These are phyloP conservation scores for Hortaea werneckii DNA, from an alignment of 2,329 filamentous ascomycete genomes.

Conservation along the genomic window DNA sequence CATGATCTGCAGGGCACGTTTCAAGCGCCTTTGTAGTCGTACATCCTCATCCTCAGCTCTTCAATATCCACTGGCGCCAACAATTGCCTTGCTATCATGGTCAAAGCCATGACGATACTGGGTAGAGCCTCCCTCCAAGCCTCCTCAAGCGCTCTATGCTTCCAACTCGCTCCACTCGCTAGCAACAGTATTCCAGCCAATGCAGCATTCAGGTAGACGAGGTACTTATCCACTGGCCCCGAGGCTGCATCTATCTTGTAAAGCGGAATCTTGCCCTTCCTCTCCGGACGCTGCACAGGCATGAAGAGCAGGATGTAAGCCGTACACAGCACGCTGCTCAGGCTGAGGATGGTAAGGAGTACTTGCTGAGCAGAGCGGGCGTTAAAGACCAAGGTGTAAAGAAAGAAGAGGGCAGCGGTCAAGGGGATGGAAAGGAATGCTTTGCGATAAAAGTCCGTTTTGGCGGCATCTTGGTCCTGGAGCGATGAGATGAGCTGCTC, in stretches of 20 bases:
- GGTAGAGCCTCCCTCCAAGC: constrained; percentile 31
- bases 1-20: not conserved
- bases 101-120: constrained; percentile 48
- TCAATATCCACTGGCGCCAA: constrained; percentile 60
- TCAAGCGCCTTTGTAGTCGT: constrained; percentile 58
- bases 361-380: constrained; percentile 27
- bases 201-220: constrained; percentile 51
- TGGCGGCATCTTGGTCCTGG: constrained; percentile 39
- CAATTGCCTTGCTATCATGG: constrained; percentile 52
- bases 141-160: constrained; percentile 17
- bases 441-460: constrained; percentile 26
- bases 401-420: constrained; percentile 46
- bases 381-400: constrained; percentile 36
- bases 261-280: constrained; percentile 22
- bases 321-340: constrained; percentile 55
- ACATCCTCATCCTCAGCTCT: constrained; percentile 53
- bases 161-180: constrained; percentile 35
- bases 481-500: constrained; percentile 52
- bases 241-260: constrained; percentile 18
- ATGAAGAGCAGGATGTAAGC: constrained; percentile 45
- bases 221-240: constrained; percentile 45
- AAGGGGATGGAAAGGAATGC: constrained; percentile 52
- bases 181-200: constrained; percentile 44
- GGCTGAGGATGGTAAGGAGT: constrained; percentile 45
- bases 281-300: constrained; percentile 40